Percentiles rank a stretch among this genome's conserved stretches.
Evolutionary conservation across 2,329 filamentous ascomycete species (phyloP).

Genomic region (Cordyceps tenuipes): DNA sequence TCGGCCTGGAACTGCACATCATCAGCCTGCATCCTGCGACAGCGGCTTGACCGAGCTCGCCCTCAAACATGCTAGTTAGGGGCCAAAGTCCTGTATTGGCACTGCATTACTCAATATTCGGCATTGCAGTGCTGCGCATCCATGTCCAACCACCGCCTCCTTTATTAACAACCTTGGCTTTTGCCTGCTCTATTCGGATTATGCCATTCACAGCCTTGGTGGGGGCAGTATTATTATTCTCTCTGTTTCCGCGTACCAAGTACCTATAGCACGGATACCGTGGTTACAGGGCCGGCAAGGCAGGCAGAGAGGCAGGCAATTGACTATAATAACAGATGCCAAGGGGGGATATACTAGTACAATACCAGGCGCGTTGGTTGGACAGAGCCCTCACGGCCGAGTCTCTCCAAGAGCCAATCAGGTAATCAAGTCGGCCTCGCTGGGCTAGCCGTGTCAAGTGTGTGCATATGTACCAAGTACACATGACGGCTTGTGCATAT

Average conservation of each 20-base stretch:
- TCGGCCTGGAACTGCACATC: neutral
- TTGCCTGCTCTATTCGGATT: neutral
- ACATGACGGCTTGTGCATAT: neutral
- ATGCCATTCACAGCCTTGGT: neutral
- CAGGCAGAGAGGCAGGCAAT: neutral
- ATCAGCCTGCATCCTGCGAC: slow-evolving; percentile 5
- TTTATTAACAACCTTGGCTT: neutral
- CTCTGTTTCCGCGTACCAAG: neutral
- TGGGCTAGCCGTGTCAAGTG: neutral
- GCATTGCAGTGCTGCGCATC: neutral
- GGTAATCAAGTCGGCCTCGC: neutral
- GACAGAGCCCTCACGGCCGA: neutral
- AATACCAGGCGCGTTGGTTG: neutral
- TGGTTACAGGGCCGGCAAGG: neutral
- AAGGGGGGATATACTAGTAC: neutral
- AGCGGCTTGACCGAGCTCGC: neutral
- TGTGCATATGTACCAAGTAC: too few relatives aligned
- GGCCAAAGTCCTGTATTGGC: neutral
- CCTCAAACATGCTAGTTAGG: neutral
- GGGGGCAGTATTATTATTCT: neutral
- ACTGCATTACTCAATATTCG: neutral
- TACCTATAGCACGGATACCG: too few relatives aligned
- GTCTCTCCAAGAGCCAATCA: neutral
- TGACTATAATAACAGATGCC: neutral
- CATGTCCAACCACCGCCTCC: neutral